phyloP scores from a whole-genome alignment of 1,284 basidiomycete genomes.

The Irpex sp. region DNA sequence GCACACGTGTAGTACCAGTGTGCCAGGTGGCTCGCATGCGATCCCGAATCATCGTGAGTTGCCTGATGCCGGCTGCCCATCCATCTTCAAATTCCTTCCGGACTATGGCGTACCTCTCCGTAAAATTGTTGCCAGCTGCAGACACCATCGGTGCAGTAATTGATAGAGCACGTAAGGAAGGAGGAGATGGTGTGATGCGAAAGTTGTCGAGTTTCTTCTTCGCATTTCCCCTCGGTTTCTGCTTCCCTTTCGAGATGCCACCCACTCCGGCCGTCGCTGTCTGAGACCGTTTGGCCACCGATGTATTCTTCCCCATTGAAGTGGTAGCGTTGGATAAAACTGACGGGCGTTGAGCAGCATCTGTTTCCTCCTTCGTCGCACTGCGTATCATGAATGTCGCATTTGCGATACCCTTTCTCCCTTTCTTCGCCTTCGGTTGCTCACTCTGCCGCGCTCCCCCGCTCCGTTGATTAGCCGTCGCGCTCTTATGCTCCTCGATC shows the following conservation, averaged over 20 bases:
- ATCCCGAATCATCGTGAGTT: conserved; percentile 35
- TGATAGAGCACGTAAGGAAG: conserved; percentile 35
- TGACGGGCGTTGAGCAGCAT: not conserved
- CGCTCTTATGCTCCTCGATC: conserved; percentile 30
- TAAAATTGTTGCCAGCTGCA: conserved; percentile 22
- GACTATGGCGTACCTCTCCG: conserved; percentile 28
- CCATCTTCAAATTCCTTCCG: conserved; percentile 49
- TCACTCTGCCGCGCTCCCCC: not conserved
- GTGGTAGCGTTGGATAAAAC: not conserved
- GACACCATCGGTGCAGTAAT: conserved; percentile 29
- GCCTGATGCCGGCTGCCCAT: conserved; percentile 51
- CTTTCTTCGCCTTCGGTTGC: conserved; percentile 25
- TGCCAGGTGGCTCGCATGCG: conserved; percentile 41
- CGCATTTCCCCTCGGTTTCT: conserved; percentile 4
- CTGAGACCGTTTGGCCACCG: not conserved
- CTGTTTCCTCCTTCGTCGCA: conserved; percentile 10
- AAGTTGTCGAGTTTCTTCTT: conserved; percentile 15
- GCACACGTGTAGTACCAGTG: conserved; percentile 41
- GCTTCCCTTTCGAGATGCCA: not conserved
- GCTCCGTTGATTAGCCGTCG: not conserved
- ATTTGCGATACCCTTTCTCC: conserved; percentile 48
- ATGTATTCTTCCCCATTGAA: not conserved
- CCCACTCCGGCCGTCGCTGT: not conserved
- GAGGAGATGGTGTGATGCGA: conserved; percentile 38
- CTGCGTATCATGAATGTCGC: conserved; percentile 51